These are phyloP conservation scores for Cladophialophora immunda DNA, from an alignment of 2,329 filamentous ascomycete genomes.

Conservation along the genomic window DNA sequence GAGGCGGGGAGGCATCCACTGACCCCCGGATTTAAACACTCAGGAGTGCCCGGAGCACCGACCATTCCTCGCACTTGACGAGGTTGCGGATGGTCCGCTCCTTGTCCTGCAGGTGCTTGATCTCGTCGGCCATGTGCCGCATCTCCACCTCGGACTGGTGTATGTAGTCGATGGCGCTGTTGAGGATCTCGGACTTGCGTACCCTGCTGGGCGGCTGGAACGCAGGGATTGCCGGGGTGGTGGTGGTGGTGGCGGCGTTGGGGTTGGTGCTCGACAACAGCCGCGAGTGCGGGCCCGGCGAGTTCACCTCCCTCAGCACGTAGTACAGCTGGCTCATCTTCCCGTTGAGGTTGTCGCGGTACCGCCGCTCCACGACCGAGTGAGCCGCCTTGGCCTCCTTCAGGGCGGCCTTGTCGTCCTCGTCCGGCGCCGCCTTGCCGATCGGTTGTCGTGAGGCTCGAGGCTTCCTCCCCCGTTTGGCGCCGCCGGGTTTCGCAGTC, in stretches of 20 bases:
- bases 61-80: conserved; percentile 36
- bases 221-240: not conserved
- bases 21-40: not conserved
- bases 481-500: not conserved
- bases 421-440: conserved; percentile 22
- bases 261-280: conserved; percentile 24
- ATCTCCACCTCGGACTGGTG: conserved; percentile 38
- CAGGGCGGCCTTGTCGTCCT: conserved; percentile 25
- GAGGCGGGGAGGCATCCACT: too few relatives aligned
- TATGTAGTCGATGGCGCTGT: conserved; percentile 39
- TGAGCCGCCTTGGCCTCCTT: conserved; percentile 36
- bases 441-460: conserved; percentile 18
- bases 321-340: conserved; percentile 39
- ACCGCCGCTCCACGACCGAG: conserved; percentile 38
- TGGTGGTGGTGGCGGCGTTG: not conserved
- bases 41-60: conserved; percentile 22
- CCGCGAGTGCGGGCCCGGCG: conserved; percentile 12
- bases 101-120: conserved; percentile 34
- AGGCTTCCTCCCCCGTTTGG: not conserved
- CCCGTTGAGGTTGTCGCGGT: conserved; percentile 40
- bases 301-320: conserved; percentile 28
- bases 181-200: conserved; percentile 39
- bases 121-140: conserved; percentile 39
- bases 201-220: conserved; percentile 33
- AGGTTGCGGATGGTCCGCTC: conserved; percentile 36